These are phyloP conservation scores for Dioscorea zingiberensis DNA, from an alignment of 106 monocot genomes.

Conservation along the genomic window DNA sequence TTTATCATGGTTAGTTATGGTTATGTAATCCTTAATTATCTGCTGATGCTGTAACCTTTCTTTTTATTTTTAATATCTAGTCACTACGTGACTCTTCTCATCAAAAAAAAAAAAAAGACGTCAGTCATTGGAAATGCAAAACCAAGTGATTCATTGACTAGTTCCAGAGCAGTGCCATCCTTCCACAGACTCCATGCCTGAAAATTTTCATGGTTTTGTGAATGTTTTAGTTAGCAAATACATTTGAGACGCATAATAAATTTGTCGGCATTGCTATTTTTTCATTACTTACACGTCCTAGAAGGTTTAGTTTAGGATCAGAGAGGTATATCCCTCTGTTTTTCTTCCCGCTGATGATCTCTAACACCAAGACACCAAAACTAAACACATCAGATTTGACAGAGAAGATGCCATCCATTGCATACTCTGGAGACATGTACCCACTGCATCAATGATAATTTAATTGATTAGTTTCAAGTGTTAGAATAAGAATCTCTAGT, in stretches of 20 bases:
- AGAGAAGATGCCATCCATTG: constrained; percentile 25
- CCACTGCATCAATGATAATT: background rate
- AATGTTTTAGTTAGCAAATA: no score
- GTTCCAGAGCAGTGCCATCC: constrained; percentile 16
- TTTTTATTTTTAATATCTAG: no score
- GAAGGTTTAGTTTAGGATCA: constrained; percentile 3
- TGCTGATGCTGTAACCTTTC: no score
- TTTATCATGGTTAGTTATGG: no score
- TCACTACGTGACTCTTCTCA: no score
- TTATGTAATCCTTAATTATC: no score
- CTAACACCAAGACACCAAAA: constrained; percentile 26
- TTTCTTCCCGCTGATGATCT: constrained; percentile 24
- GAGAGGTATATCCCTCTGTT: constrained; percentile 5
- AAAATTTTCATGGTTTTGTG: no score
- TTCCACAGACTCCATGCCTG: constrained; percentile 46
- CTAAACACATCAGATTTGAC: constrained; percentile 29
- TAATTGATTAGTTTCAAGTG: background rate
- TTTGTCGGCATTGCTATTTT: background rate
- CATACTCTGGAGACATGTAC: constrained; percentile 27
- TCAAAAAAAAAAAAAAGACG: no score
- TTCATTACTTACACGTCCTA: constrained; percentile 17
- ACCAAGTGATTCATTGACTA: constrained; percentile 21
- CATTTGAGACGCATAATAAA: no score
- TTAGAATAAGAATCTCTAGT: background rate
- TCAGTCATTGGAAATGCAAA: constrained; percentile 2